Evolutionary conservation across 2,329 filamentous ascomycete genomes (phyloP), one percentile per base, ranked within the genome.

Genomic region (Xylaria sp.): DNA sequence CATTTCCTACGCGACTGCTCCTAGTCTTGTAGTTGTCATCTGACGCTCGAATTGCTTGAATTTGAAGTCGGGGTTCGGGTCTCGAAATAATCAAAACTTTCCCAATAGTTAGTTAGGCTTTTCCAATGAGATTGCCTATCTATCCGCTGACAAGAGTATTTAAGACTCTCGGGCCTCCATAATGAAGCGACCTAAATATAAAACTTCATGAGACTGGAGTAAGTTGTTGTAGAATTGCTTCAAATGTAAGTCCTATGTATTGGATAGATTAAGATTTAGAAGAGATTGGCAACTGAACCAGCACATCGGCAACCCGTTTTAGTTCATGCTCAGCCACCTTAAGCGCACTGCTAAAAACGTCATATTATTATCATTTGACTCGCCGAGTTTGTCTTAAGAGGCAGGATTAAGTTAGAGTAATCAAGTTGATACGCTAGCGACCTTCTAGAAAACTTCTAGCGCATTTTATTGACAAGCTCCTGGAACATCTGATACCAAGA

Each of bases 371-470:
- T 40, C 13, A 13, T 57, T n/a, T n/a, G n/a, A n/a, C n/a, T n/a
- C n/a, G n/a, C n/a, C n/a, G n/a, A n/a, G n/a, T n/a, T n/a, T n/a
- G n/a, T 35, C 8, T 35, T 35, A 35, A 35, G 32, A 35, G 8
- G 32, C 32, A 10, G 32, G 8, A 35, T 35, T 35, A 35, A 35
- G 32, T 35, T 35, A 35, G 32, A 10, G 5, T 35, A 35, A 18
- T 53, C 1, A 53, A 29, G 29, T 32, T 9, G n/a, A 35, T 32
- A n/a, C 23, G 12, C 53, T 58, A 57, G 60, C 23, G 23, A 37
- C 9, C 53, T 67, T 67, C 65, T 67, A 58, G 65, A 67, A 63
- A 27, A 53, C 25, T 63, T 67, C 65, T 67, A 67, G 51, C 35
- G 51, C 18, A 32, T 18, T 18, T 29, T n/a, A 18, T 23, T 8